Conservation (phyloP, 2,329 filamentous ascomycete species). For the Scolecobasidium constrictum region DNA sequence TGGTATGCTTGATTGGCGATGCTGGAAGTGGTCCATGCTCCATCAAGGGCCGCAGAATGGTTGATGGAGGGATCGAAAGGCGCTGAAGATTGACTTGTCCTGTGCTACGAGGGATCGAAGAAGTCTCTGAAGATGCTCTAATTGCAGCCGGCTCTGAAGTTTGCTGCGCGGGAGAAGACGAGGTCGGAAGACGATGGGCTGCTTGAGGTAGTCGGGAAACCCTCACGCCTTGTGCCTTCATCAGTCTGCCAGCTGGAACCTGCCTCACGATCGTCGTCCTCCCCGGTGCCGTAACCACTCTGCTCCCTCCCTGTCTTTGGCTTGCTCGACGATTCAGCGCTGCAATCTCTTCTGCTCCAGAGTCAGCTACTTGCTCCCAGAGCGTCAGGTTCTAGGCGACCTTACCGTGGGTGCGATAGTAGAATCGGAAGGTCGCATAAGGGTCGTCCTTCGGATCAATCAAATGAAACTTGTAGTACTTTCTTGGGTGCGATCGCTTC, state of each 20-base stretch:
- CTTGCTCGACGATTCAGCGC: background rate
- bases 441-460: constrained; percentile 37
- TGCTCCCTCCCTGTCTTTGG: background rate
- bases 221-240: no score
- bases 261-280: no score
- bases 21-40: constrained; percentile 5
- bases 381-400: background rate
- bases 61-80: constrained; percentile 8
- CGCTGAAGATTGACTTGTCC: constrained; percentile 3
- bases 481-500: constrained; percentile 27
- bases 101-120: no score
- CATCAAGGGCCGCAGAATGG: constrained; percentile 3
- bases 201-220: background rate
- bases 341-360: constrained; percentile 1
- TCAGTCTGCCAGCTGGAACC: no score
- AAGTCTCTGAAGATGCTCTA: background rate
- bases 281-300: background rate
- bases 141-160: background rate
- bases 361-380: background rate
- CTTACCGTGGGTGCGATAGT: constrained; percentile 21
- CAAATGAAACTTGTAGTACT: constrained; percentile 38
- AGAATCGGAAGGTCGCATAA: constrained; percentile 34
- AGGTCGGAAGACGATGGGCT: constrained; percentile 1
- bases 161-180: constrained; percentile 1
- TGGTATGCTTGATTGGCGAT: constrained; percentile 1